phyloP scores from a whole-genome alignment of 768 basidiomycete genomes.

The Trametes cubensis region DNA sequence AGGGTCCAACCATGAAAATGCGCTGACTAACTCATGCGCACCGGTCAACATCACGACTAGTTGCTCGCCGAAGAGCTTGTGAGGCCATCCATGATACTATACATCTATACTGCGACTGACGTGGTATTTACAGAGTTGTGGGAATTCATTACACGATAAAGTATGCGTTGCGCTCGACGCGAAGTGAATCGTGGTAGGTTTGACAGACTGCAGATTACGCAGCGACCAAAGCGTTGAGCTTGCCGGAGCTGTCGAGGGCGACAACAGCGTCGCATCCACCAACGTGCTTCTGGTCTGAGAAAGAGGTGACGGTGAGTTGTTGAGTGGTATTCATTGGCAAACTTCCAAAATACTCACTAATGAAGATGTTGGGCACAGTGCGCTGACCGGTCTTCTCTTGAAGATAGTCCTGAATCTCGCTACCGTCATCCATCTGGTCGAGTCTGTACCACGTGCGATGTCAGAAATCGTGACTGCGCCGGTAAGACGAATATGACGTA shows the following conservation, averaged over 20 bases:
- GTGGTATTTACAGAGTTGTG: too few species aligned
- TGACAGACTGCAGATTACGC: conserved; percentile 20
- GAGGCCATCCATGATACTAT: too few species aligned
- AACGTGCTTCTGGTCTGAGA: conserved; percentile 52
- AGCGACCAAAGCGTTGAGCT: conserved; percentile 29
- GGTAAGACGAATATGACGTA: conserved; percentile 25
- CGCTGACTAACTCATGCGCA: too few species aligned
- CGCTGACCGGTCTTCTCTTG: conserved; percentile 61
- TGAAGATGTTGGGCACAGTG: conserved; percentile 79
- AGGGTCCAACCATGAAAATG: too few species aligned
- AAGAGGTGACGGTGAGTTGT: not conserved
- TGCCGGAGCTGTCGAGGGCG: conserved; percentile 30
- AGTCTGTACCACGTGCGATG: conserved; percentile 43
- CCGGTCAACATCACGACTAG: too few species aligned
- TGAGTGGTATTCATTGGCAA: not conserved
- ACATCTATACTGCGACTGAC: too few species aligned
- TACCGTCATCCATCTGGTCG: conserved; percentile 59
- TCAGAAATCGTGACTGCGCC: not conserved
- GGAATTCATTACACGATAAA: not conserved
- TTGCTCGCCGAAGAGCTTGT: too few species aligned
- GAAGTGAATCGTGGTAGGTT: too few species aligned
- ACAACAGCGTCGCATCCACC: conserved; percentile 43
- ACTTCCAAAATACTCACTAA: conserved; percentile 47
- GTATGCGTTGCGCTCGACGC: not conserved
- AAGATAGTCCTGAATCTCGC: conserved; percentile 69